phyloP scores from a whole-genome alignment of 2,329 filamentous ascomycete species.

The Diaporthe helianthi region DNA sequence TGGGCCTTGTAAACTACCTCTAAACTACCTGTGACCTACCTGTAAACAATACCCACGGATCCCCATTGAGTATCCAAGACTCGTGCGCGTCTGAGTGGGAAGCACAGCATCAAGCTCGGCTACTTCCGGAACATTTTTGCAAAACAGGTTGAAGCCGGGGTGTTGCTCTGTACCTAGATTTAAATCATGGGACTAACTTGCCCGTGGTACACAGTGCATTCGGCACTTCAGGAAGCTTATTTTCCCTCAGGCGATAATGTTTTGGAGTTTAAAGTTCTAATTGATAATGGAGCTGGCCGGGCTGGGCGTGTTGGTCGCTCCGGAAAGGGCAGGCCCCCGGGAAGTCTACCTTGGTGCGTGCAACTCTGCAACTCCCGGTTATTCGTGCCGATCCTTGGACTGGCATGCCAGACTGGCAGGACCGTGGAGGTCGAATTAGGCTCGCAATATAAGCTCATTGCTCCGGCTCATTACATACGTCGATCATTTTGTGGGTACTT shows the following conservation, averaged over 20 bases:
- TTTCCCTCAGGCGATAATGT: background rate
- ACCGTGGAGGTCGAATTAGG: background rate
- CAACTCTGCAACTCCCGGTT: background rate
- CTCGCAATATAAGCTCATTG: constrained; percentile 7
- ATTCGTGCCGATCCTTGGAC: background rate
- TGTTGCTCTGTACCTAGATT: background rate
- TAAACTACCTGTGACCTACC: background rate
- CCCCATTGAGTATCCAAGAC: background rate
- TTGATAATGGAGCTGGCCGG: background rate
- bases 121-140: no score
- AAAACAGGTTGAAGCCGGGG: background rate
- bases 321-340: background rate
- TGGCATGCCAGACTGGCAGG: no score
- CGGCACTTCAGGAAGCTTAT: background rate
- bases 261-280: background rate
- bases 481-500: constrained; percentile 16
- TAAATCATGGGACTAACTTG: background rate
- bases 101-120: no score
- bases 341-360: background rate
- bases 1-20: background rate
- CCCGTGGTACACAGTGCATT: background rate
- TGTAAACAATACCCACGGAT: background rate
- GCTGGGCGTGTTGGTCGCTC: background rate
- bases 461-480: background rate
- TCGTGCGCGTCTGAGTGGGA: no score